These are phyloP conservation scores for Aspergillus eucalypticola DNA, from an alignment of 2,329 filamentous ascomycete species.

Conservation along the genomic window DNA sequence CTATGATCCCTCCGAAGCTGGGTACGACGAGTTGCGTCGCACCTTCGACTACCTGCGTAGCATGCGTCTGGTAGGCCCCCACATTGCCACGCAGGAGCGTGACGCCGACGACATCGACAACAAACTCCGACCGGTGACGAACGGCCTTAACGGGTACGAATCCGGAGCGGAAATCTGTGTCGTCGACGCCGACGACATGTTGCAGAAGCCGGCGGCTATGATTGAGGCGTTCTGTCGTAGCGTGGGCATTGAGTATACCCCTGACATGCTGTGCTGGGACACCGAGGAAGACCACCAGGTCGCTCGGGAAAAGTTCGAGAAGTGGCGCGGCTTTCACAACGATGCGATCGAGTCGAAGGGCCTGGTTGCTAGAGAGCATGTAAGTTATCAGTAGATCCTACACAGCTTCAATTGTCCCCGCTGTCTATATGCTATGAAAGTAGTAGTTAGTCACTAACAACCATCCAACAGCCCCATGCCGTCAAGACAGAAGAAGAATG, in stretches of 20 bases:
- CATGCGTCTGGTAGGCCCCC: constrained; percentile 69
- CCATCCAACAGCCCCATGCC: constrained; percentile 28
- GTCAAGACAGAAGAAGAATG: constrained; percentile 55
- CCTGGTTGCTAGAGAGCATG: constrained; percentile 61
- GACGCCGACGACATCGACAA: constrained; percentile 35
- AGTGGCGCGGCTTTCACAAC: constrained; percentile 96
- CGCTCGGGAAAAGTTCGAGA: constrained; percentile 79
- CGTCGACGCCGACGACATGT: constrained; percentile 88
- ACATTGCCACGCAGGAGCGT: constrained; percentile 51
- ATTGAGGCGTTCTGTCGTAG: constrained; percentile 79
- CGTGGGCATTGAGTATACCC: constrained; percentile 73
- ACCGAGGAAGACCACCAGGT: constrained; percentile 68
- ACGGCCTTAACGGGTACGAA: constrained; percentile 2
- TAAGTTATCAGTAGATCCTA: constrained; percentile 30
- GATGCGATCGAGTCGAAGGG: constrained; percentile 83
- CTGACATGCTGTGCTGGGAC: constrained; percentile 82
- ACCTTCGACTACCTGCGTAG: constrained; percentile 81
- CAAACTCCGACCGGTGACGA: constrained; percentile 25
- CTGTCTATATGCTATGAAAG: too few species aligned
- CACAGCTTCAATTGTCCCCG: background rate
- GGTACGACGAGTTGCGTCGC: constrained; percentile 82
- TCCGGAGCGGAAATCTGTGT: constrained; percentile 70
- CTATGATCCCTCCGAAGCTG: constrained; percentile 85
- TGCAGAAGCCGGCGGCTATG: constrained; percentile 76
- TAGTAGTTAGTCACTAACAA: constrained; percentile 11